These are phyloP conservation scores for Drosera capensis DNA, from an alignment of 148 eudicot genomes.

Conservation along the genomic window DNA sequence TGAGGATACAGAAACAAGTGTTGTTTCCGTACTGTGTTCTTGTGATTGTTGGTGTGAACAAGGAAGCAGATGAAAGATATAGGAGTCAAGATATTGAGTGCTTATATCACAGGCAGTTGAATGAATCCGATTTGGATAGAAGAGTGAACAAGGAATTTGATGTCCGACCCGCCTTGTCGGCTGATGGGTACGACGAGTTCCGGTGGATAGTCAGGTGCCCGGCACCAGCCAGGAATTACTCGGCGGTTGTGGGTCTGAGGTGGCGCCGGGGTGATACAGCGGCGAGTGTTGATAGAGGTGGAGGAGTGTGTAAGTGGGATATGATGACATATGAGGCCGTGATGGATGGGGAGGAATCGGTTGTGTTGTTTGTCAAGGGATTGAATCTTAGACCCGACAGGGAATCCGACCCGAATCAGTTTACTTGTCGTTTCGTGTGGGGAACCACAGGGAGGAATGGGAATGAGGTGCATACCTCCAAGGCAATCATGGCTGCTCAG, in stretches of 20 bases:
- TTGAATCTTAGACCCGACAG: constrained; percentile 53
- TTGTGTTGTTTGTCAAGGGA: constrained; percentile 73
- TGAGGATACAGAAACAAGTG: constrained; percentile 35
- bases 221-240: constrained; percentile 34
- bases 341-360: constrained; percentile 36
- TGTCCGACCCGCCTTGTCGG: constrained; percentile 26
- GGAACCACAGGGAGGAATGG: constrained; percentile 15
- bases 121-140: constrained; percentile 2
- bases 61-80: constrained; percentile 4
- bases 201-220: constrained; percentile 65
- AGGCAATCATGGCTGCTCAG: constrained; percentile 68
- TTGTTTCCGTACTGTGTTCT: constrained; percentile 60
- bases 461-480: constrained; percentile 15
- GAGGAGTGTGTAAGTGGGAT: constrained; percentile 41
- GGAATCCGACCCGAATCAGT: constrained; percentile 44
- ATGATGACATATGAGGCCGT: constrained; percentile 51
- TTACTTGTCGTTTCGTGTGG: constrained; percentile 48
- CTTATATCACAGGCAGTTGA: constrained; percentile 25
- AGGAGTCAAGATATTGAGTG: constrained; percentile 31
- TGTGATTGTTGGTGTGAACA: constrained; percentile 23
- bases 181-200: constrained; percentile 35
- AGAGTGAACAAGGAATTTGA: not conserved
- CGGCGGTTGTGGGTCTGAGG: constrained; percentile 27
- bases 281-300: constrained; percentile 6
- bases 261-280: constrained; percentile 9